Evolutionary conservation across 169 alveolate genomes (phyloP), one percentile per base, ranked within the genome.

Genomic region (Plasmodium gaboni): DNA sequence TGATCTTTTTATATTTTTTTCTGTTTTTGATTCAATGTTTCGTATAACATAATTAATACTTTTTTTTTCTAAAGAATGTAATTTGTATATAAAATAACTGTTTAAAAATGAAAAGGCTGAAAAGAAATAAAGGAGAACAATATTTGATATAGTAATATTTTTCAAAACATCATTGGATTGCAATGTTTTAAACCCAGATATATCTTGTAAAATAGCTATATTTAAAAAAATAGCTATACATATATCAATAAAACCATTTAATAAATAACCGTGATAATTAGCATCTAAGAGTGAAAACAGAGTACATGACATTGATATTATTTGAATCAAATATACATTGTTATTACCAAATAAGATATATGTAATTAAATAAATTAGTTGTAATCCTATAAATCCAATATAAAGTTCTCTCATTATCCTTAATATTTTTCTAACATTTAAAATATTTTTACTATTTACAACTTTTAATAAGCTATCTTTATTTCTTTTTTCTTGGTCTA

Each of bases 361-460:
- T 6, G 90, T 80, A 67, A 80, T 68, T 53, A 80, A 80, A 80
- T 80, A 80, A 68, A 80, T 80, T 32, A 80, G 59, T 67, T 80
- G 90, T 57, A 80, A 60, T 51, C 90, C 90, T 51, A 80, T 80
- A 80, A 80, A 80, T 80, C 90, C 90, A 55, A 80, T 48, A 80
- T 80, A 80, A 65, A 80, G 53, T 67, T 80, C 90, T 55, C 83
- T 70, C 90, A 80, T 80, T 51, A 80, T 22, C 57, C 78, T 80
- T 68, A 80, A 28, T 9, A 80, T 19, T 70, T 68, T 80, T 46
- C 90, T 80, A 53, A 80, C 65, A 80, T 57, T 80, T 80, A 80
- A 80, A 80, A 80, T 68, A 15, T 59, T 70, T 67, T 80, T 55
- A 68, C 83, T 80, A 55, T 80, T 80, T 80, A 80, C 72, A 9